phyloP scores from a whole-genome alignment of 352 stramenopile species.

The Globisporangium splendens region DNA sequence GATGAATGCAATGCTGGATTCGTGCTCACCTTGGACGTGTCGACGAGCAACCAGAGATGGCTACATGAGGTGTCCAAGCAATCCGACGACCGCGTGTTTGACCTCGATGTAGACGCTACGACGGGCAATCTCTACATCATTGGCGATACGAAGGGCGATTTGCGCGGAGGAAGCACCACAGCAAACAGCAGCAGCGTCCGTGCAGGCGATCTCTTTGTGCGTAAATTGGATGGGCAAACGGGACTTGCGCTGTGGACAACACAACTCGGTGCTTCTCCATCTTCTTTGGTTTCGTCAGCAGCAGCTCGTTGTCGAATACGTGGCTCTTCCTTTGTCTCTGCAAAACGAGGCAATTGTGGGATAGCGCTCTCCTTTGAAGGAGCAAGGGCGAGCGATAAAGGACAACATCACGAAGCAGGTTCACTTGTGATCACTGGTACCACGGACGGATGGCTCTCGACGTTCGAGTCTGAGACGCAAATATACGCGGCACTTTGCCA shows the following conservation, averaged over 20 bases:
- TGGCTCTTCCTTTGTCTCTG: neutral
- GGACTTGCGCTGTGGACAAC: conserved; percentile 20
- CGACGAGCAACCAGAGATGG: conserved; percentile 10
- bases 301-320: too few species aligned
- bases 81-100: conserved; percentile 19
- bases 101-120: conserved; percentile 12
- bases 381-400: neutral
- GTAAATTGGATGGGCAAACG: conserved; percentile 11
- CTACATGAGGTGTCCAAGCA: conserved; percentile 1
- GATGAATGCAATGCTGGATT: conserved; percentile 14
- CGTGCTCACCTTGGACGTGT: conserved; percentile 14
- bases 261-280: neutral
- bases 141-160: conserved; percentile 22
- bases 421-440: conserved; percentile 10
- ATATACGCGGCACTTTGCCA: conserved; percentile 18
- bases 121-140: conserved; percentile 14
- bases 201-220: conserved; percentile 24
- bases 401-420: too few species aligned
- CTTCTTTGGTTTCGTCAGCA: too few species aligned
- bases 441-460: conserved; percentile 20
- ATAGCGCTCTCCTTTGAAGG: neutral
- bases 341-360: conserved; percentile 7
- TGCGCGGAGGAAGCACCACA: neutral
- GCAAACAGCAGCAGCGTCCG: neutral
- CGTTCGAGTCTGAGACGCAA: conserved; percentile 9